Evolutionary conservation across 192 early-diverging fungal genomes (phyloP).

Genomic region (Coemansia reversa): DNA sequence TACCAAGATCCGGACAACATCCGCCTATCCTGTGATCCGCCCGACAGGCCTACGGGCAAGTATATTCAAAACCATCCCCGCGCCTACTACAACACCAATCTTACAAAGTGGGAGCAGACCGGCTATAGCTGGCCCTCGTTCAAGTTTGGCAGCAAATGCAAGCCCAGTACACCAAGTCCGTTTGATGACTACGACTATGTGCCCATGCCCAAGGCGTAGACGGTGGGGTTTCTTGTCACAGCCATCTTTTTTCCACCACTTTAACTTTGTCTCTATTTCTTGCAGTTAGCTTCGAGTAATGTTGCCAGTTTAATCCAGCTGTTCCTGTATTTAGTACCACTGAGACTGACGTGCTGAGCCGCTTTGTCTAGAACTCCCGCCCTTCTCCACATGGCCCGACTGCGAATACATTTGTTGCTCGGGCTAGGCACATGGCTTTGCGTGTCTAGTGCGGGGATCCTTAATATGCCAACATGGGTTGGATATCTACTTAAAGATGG

Average conservation of each 20-base stretch:
- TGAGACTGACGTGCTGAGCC: neutral
- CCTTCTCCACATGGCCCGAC: neutral
- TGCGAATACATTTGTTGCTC: neutral
- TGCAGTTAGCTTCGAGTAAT: conserved; percentile 1
- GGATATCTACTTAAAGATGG: no score
- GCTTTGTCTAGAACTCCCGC: neutral
- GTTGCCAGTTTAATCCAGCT: neutral
- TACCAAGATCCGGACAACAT: conserved; percentile 57
- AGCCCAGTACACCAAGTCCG: conserved; percentile 25
- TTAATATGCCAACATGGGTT: no score
- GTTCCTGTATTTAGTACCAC: neutral
- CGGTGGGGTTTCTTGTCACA: neutral
- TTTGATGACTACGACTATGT: conserved; percentile 34
- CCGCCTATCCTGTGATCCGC: conserved; percentile 58
- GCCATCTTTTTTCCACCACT: neutral
- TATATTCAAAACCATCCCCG: conserved; percentile 58
- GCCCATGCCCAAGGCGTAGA: conserved; percentile 28
- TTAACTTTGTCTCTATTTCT: neutral
- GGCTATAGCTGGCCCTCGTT: conserved; percentile 52
- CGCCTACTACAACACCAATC: conserved; percentile 56
- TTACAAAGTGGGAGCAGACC: conserved; percentile 51
- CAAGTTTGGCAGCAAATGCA: conserved; percentile 47
- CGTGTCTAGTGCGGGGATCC: neutral
- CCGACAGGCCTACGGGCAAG: conserved; percentile 53
- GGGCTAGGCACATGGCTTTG: neutral